Evolutionary conservation across 805 yeast genomes (phyloP), one percentile per base, ranked within the genome.

Genomic region (Starmerella kuoi): DNA sequence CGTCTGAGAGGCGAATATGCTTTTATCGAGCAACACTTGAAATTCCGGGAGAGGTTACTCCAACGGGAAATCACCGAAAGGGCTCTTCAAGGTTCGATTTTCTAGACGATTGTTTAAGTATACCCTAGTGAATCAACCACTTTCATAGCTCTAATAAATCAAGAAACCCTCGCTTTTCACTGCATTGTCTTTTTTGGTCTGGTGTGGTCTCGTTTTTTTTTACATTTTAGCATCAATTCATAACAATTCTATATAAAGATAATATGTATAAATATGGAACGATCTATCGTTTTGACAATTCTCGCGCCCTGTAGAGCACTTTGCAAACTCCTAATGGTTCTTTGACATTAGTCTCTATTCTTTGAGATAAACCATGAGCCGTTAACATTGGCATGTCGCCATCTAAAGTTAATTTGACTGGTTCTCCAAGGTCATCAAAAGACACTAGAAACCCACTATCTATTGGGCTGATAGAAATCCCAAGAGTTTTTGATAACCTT

Each of bases 1-100:
- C 61, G 86, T 21, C 67, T 86, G 30, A 73, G 77, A 45, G 82
- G 76, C 19, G 78, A 79, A 38, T 62, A 65, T 31, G 67, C 67
- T 1, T 79, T 67, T 56, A 84, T 83, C 3, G 66, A 71, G 8
- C 64, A 66, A 46, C 65, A 85, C 37, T 56, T 83, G 30, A 73
- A 71, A 20, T 78, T 75, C 53, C 65, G 88, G 40, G 83, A 77
- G 42, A 61, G 70, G 21, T 62, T 74, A 40, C 74, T 77, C 0
- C 72, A 69, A 42, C 69, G 73, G 31, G 63, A 73, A 34, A 69
- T 74, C 3, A 73, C 78, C 1, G 78, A 75, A 52, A 57, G 73
- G 28, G 50, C 54, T 1, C 30, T 55, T 18, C 51, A 48, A 35
- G 56, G 56, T 1, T 44, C 50, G 1, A 26, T 46, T 6, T 37